Evolutionary conservation across 2,329 filamentous ascomycete genomes (phyloP), one percentile per base, ranked within the genome.

Genomic region (Endothia cerciana): DNA sequence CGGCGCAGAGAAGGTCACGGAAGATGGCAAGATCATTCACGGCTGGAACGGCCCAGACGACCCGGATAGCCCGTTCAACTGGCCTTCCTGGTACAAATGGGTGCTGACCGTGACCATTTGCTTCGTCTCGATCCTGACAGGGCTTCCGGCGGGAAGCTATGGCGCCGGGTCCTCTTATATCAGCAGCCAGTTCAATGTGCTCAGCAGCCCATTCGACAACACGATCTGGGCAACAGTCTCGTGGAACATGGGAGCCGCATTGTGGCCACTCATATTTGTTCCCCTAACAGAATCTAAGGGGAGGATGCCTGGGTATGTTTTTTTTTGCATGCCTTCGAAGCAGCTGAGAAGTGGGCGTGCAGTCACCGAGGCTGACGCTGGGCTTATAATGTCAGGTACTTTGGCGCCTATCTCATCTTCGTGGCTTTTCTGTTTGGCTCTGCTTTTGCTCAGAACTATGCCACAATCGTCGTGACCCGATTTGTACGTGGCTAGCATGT

Each of bases 1-100:
- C 38, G 64, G 64, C 33, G 60, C 55, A 2, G 64, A 63, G 22
- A 66, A 63, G 47, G 41, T 55, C 30, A 60, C 56, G 2, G 60
- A 72, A 4, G 76, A 77, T 47, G 76, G 78, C 22, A 65, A 74
- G n/a, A 81, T 83, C 56, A 69, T 81, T 2, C 78, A 85, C 30
- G 80, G 76, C 74, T 85, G 82, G 82, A 77, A 81, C 30, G 76
- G 80, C 3, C 76, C 79, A 0, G 72, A 81, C 67, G 83, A 85
- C 64, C 79, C 78, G 0, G 72, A 79, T n/a, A 84, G 84, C 38
- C 83, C 83, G 0, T 81, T 79, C 71, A 86, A 86, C 72, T 86
- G 83, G 81, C 76, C 82, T 0, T 72, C 71, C 0, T 81, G 79
- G 77, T 74, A 75, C 64, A 86, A 86, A 71, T 72, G 76, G 8